A percentile compares a stretch with the other conserved stretches of the same genome.
phyloP scores from a whole-genome alignment of 768 basidiomycete genomes.

The Pleurotus sapidus region DNA sequence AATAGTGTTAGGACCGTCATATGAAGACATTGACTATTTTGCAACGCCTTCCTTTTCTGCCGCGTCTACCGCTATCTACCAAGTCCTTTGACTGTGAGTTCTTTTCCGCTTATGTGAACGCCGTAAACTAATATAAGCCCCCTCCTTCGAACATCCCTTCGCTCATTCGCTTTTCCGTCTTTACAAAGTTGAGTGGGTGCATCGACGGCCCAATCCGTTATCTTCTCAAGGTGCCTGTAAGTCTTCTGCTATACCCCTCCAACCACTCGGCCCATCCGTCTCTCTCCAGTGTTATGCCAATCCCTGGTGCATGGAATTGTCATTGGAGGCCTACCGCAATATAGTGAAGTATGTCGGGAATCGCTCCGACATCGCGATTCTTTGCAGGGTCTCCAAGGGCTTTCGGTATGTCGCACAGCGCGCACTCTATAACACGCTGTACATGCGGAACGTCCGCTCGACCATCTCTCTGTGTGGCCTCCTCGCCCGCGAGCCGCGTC shows the following conservation, averaged over 20 bases:
- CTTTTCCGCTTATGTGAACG: not conserved
- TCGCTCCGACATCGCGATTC: conserved; percentile 50
- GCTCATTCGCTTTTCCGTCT: conserved; percentile 4
- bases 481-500: conserved; percentile 41
- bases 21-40: conserved; percentile 6
- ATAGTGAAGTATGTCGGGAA: conserved; percentile 51
- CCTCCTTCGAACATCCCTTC: conserved; percentile 4
- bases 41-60: not conserved
- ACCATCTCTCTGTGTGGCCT: conserved; percentile 45
- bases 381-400: conserved; percentile 56
- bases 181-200: not conserved
- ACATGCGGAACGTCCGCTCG: conserved; percentile 35
- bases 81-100: not conserved
- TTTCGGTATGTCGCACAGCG: conserved; percentile 56
- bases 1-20: conserved; percentile 24
- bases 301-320: conserved; percentile 49
- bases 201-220: not conserved
- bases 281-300: conserved; percentile 33
- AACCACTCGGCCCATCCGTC: not conserved
- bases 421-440: conserved; percentile 58
- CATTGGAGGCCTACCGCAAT: conserved; percentile 55
- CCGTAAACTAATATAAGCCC: not conserved
- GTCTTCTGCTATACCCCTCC: not conserved
- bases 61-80: not conserved
- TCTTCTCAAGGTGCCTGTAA: conserved; percentile 7